Base-by-base conservation (phyloP, 2,329 filamentous ascomycete genomes). In the Fusarium aywerte region DNA sequence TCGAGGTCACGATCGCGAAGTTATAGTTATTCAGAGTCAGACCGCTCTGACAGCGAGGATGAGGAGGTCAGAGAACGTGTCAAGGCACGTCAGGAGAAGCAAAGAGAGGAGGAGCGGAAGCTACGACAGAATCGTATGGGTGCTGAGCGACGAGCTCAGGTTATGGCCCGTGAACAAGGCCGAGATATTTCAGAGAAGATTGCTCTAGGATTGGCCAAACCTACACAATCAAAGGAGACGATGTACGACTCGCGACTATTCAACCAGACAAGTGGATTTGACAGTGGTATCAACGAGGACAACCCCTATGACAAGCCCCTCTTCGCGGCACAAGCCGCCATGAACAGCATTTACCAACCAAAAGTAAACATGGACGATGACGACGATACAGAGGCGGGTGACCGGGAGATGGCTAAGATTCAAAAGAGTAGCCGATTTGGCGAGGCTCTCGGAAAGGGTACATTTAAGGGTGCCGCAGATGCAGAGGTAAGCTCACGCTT, bases 161-260 rank as follows among this genome's bases (percentile, higher is more conserved):
- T 96, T 80, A 91, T 98, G 85, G 95, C 95, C 1, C 89, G 94
- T 23, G 95, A 98, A 78, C 95, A 98, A 77, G 94, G 97, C 77
- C 92, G 96, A 70, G 96, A 99, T 78, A 97, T 99, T 48, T 96
- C 92, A 2, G 96, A 99, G 77, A 98, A 97, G 82, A 92, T 99
- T 32, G 96, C 96, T 2, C 85, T 99, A 7, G 96, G 96, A 5
- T 81, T 98, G 47, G 96, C 96, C 7, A 99, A 98, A 79, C 96
- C 96, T 4, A 97, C 96, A 5, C 91, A 96, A 76, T 92, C 90
- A 49, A 90, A 90, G 55, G 96, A 99, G 78, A 90, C 92, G 23
- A 98, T 98, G 96, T 99, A 96, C 81, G 96, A 99, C 80, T 96
- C 93, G 3, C 86, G 96, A 38, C 81, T 99, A 29, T 99, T 99